Evolutionary conservation across 208 protist species (phyloP).

Genomic region (Phytomonas serpens): DNA sequence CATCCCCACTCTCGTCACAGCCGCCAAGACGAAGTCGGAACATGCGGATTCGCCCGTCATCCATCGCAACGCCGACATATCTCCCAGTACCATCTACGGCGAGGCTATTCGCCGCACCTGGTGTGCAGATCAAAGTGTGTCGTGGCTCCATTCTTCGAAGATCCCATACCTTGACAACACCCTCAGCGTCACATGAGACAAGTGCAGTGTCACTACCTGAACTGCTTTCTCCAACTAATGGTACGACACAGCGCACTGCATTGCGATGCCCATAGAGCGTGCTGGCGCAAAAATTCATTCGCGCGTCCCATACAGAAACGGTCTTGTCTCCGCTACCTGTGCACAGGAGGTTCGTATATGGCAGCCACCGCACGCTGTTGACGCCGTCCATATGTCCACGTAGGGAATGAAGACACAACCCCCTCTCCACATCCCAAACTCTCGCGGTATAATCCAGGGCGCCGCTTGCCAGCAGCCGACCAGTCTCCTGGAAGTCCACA

Average conservation of each 20-base stretch:
- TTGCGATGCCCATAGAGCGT: constrained; percentile 94
- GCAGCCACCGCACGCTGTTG: constrained; percentile 90
- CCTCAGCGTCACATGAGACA: constrained; percentile 93
- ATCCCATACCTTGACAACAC: constrained; percentile 85
- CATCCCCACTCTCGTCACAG: not conserved
- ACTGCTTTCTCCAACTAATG: constrained; percentile 3
- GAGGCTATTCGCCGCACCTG: constrained; percentile 65
- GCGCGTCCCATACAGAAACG: constrained; percentile 94
- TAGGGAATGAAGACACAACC: constrained; percentile 88
- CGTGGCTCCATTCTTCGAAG: constrained; percentile 58
- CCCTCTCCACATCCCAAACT: constrained; percentile 89
- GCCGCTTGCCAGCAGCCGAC: constrained; percentile 86
- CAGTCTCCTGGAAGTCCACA: constrained; percentile 91
- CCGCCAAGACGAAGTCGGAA: not conserved
- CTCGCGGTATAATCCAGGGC: constrained; percentile 93
- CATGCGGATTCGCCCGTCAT: constrained; percentile 81
- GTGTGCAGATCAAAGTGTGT: constrained; percentile 47
- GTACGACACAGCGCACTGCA: constrained; percentile 80
- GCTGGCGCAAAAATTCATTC: constrained; percentile 89
- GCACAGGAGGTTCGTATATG: constrained; percentile 90
- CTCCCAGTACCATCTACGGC: constrained; percentile 57
- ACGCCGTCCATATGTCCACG: constrained; percentile 94
- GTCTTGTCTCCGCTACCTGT: constrained; percentile 96
- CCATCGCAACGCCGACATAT: constrained; percentile 88
- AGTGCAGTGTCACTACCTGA: constrained; percentile 28